Conservation (phyloP, 176 grass and related monocot genomes). For the Triticum dicoccoides region DNA sequence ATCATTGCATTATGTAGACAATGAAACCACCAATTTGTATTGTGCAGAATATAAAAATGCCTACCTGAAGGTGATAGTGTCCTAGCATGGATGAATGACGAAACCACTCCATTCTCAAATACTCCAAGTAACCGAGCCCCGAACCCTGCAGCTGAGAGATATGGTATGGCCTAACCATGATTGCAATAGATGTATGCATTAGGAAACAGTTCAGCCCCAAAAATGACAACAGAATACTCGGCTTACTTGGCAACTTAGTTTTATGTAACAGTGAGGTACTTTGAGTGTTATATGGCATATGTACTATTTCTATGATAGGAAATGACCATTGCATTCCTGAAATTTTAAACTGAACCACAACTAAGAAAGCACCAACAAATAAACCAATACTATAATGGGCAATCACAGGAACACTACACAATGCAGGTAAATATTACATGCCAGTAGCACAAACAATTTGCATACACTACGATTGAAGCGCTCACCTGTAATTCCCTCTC, state of each 20-base stretch:
- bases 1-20: neutral
- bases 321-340: neutral
- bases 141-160: constrained; percentile 97
- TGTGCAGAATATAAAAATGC: constrained; percentile 9
- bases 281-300: neutral
- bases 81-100: constrained; percentile 93
- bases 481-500: constrained; percentile 81
- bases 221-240: constrained; percentile 7
- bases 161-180: constrained; percentile 88
- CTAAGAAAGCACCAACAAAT: neutral
- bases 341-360: neutral
- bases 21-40: constrained; percentile 9
- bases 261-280: neutral
- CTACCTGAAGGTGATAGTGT: constrained; percentile 84
- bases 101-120: constrained; percentile 94
- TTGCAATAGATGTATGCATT: constrained; percentile 38
- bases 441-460: neutral
- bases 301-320: neutral
- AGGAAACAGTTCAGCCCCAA: constrained; percentile 31
- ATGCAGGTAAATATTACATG: neutral
- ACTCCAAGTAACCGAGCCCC: constrained; percentile 80
- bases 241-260: neutral
- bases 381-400: neutral
- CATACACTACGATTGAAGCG: neutral
- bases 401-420: constrained; percentile 2